Conservation (phyloP, 441 rosid genomes). For the Mallotus japonicus region DNA sequence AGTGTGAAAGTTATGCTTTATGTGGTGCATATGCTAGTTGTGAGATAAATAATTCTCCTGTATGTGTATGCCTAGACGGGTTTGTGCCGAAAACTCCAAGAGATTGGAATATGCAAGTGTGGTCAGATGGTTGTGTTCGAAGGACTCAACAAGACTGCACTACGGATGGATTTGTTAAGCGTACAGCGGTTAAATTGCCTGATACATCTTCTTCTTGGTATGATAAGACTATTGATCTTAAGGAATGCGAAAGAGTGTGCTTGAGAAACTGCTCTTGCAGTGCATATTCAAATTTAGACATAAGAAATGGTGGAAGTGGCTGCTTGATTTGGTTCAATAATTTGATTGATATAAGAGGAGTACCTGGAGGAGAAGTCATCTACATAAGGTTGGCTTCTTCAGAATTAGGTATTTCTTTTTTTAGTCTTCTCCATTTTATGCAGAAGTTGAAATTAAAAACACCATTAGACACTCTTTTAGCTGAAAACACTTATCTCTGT, state of each 20-base stretch:
- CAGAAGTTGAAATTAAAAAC: too few relatives aligned
- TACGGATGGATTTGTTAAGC: constrained; percentile 29
- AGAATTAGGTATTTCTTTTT: constrained; percentile 23
- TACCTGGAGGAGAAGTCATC: constrained; percentile 27
- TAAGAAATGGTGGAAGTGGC: constrained; percentile 47
- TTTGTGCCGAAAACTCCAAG: constrained; percentile 38
- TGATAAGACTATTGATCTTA: constrained; percentile 33
- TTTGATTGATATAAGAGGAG: constrained; percentile 24
- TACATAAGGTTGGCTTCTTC: constrained; percentile 30
- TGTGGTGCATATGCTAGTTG: constrained; percentile 70
- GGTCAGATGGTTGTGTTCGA: constrained; percentile 70
- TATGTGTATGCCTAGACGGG: constrained; percentile 59
- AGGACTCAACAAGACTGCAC: constrained; percentile 20
- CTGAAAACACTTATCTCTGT: too few relatives aligned
- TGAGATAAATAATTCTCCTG: constrained; percentile 23
- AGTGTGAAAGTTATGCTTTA: constrained; percentile 52
- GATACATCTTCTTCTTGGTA: constrained; percentile 29
- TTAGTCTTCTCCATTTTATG: background rate
- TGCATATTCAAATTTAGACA: constrained; percentile 50
- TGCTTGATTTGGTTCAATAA: constrained; percentile 51
- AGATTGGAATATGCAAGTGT: constrained; percentile 43
- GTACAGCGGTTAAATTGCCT: constrained; percentile 51
- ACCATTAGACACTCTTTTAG: too few relatives aligned
- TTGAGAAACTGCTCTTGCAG: constrained; percentile 54
- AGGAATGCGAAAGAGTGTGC: constrained; percentile 51